Percentiles rank a stretch among this genome's conserved stretches.
Evolutionary conservation across 1,284 basidiomycete genomes (phyloP).

Genomic region (Golubevia pallescens): DNA sequence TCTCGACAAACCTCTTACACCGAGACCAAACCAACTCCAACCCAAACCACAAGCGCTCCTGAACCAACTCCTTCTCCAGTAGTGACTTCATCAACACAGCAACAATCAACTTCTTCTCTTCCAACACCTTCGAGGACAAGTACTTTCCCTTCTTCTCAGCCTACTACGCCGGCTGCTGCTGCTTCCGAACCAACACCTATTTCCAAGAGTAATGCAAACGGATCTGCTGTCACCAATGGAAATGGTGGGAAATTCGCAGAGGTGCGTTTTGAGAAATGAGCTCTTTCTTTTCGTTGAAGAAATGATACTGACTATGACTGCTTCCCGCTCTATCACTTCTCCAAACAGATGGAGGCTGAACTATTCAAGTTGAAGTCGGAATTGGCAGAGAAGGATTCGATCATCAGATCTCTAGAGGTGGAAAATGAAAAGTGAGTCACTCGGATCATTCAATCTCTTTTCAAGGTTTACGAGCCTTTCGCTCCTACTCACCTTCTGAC

Average conservation of each 20-base stretch:
- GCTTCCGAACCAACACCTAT: too few species aligned
- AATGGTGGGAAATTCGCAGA: not conserved
- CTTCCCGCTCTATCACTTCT: too few species aligned
- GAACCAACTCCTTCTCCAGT: slow-evolving; percentile 2
- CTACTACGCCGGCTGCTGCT: too few species aligned
- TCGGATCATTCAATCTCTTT: too few species aligned
- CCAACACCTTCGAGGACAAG: not conserved
- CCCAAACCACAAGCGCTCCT: slow-evolving; percentile 5
- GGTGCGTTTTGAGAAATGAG: not conserved
- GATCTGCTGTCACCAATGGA: not conserved
- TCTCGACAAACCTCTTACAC: too few species aligned
- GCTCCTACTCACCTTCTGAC: too few species aligned
- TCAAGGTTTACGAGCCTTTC: too few species aligned
- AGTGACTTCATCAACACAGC: not conserved
- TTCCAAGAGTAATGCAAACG: not conserved
- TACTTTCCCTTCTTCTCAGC: not conserved
- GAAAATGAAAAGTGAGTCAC: slow-evolving; percentile 40
- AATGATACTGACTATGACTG: not conserved
- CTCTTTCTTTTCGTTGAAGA: not conserved
- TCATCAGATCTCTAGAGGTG: slow-evolving; percentile 47
- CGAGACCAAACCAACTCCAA: too few species aligned
- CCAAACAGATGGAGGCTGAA: slow-evolving; percentile 16
- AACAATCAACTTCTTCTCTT: not conserved
- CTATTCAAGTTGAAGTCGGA: slow-evolving; percentile 31
- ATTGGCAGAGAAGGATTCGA: slow-evolving; percentile 35